Percentiles rank a stretch among this genome's conserved stretches.
phyloP scores from a whole-genome alignment of 441 rosid species.

The Pelargonium fulgidum region DNA sequence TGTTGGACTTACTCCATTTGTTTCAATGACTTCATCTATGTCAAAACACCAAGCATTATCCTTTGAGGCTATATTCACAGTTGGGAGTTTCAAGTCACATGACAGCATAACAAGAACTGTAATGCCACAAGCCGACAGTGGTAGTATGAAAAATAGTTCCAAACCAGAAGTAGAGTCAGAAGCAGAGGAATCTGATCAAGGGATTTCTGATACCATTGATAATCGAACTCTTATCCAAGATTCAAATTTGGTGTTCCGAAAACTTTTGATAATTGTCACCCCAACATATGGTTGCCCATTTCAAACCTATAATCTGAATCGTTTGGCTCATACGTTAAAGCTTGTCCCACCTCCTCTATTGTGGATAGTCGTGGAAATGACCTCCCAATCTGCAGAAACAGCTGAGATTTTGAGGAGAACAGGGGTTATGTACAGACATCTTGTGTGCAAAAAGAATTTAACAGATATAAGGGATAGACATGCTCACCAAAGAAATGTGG shows the following conservation, averaged over 20 bases:
- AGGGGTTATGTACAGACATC: constrained; percentile 57
- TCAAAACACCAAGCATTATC: constrained; percentile 34
- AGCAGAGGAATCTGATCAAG: constrained; percentile 22
- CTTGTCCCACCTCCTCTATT: constrained; percentile 45
- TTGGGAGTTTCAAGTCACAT: constrained; percentile 21
- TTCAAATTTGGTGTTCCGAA: constrained; percentile 23
- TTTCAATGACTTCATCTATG: constrained; percentile 32
- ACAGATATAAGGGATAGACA: constrained; percentile 40
- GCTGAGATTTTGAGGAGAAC: constrained; percentile 47
- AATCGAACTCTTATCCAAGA: constrained; percentile 25
- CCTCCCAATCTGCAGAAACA: constrained; percentile 48
- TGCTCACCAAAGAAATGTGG: constrained; percentile 52
- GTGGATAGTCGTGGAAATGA: constrained; percentile 66
- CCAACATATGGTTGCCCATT: constrained; percentile 33
- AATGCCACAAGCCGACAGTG: constrained; percentile 16
- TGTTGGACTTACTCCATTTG: constrained; percentile 43
- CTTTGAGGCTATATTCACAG: constrained; percentile 32
- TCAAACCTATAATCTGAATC: constrained; percentile 46
- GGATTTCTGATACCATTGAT: constrained; percentile 6
- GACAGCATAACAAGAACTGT: constrained; percentile 22
- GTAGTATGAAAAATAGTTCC: constrained; percentile 18
- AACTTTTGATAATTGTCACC: constrained; percentile 56
- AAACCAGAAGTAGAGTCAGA: constrained; percentile 16
- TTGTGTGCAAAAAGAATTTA: constrained; percentile 44
- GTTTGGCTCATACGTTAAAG: constrained; percentile 41